Base-by-base conservation (phyloP, 331 rosid species). In the Arachis monticola region DNA sequence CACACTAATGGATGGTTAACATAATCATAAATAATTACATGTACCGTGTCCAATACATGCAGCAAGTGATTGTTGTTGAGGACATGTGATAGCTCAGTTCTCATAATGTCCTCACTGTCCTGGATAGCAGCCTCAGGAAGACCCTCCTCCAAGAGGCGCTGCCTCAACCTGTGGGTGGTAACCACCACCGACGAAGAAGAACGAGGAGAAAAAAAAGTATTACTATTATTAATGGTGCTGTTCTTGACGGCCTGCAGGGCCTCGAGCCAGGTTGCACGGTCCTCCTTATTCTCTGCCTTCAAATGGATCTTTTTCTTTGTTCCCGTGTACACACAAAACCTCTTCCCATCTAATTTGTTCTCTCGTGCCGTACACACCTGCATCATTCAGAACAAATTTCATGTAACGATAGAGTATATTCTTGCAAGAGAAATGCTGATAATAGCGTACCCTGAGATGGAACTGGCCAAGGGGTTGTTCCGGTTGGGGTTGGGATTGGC, bases 91-190 rank as follows among this genome's bases (percentile, higher is more conserved):
- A 88, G 86, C 84, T 86, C 90, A 5, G 68, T 85, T 85, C 62
- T 88, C 96, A 90, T 88, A 27, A 90, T 90, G 73, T 72, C 69
- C 72, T 90, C 96, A 55, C 88, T 84, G 31, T 90, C 91, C 72
- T 77, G 88, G 46, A 90, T 86, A 42, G 84, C 83, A 60, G 78
- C 78, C 75, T 90, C 89, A 7, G 65, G 67, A n/a, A 90, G 70
- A 52, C 91, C 96, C 77, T 88, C 96, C 38, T 84, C 82, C 9
- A 11, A 17, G 35, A 90, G 85, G 52, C 72, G 84, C 81, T 84
- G 85, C 79, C 91, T 85, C 65, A 90, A 58, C 67, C 74, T 90
- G 14, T 86, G 87, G 0, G 96, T 88, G 7, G 88, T 83, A 30
- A 88, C 68, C 10, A 81, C 60, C 12, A 73, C 59, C 22, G 22